phyloP scores from a whole-genome alignment of 139 green algal genomes.

The Chlorella sorokiniana region DNA sequence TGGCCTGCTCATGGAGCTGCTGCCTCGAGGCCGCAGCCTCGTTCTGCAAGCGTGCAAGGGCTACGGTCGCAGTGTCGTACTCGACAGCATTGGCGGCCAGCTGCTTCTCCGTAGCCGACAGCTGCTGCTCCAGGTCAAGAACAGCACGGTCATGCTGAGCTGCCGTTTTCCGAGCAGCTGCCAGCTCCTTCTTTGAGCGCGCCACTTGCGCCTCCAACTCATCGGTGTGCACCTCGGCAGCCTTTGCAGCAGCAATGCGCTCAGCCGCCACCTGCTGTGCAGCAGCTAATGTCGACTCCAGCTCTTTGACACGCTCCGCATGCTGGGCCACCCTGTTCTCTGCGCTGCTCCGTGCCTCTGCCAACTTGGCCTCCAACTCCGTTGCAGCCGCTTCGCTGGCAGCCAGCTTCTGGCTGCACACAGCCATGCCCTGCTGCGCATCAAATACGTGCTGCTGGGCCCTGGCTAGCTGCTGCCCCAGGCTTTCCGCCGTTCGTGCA shows the following conservation, averaged over 20 bases:
- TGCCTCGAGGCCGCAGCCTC: neutral
- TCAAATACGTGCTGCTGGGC: conserved; percentile 6
- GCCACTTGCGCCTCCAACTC: neutral
- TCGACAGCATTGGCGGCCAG: neutral
- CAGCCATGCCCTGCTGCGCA: conserved; percentile 11
- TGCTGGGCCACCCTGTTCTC: too few species aligned
- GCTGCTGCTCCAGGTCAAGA: conserved; percentile 39
- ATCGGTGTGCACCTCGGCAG: neutral
- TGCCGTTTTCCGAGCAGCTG: neutral
- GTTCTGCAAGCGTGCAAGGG: neutral
- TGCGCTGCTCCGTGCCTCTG: neutral
- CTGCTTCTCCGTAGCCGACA: conserved; percentile 28
- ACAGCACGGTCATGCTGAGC: neutral
- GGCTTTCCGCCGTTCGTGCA: neutral
- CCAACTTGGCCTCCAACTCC: neutral
- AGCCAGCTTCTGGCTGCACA: conserved; percentile 27
- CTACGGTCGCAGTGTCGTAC: neutral
- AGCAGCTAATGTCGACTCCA: conserved; percentile 2
- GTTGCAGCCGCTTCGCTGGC: conserved; percentile 2
- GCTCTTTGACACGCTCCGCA: neutral
- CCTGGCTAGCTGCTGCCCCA: conserved; percentile 5
- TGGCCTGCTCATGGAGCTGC: neutral
- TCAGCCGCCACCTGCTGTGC: conserved; percentile 1
- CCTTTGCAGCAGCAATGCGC: conserved; percentile 21
- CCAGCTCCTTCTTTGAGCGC: neutral